These are phyloP conservation scores for Alternaria arbusti DNA, from an alignment of 2,329 filamentous ascomycete genomes.

Conservation along the genomic window DNA sequence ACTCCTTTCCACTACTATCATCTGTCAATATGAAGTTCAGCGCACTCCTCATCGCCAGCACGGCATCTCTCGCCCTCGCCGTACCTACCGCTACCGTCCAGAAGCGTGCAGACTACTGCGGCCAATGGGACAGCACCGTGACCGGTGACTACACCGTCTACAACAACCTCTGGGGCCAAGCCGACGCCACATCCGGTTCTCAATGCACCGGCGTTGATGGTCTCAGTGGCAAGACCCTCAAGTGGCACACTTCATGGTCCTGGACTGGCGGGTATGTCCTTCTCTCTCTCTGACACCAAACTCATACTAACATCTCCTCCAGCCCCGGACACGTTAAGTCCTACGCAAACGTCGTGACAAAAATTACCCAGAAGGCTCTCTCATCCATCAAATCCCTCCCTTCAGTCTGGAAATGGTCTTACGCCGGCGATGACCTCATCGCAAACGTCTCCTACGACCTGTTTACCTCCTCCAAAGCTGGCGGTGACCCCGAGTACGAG, in stretches of 20 bases:
- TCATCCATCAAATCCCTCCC: conserved; percentile 51
- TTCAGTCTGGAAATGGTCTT: conserved; percentile 57
- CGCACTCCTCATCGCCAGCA: conserved; percentile 31
- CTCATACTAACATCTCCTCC: conserved; percentile 1
- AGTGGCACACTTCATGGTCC: conserved; percentile 55
- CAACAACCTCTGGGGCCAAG: conserved; percentile 55
- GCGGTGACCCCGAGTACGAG: conserved; percentile 61
- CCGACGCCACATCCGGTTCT: conserved; percentile 50
- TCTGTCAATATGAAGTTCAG: conserved; percentile 38
- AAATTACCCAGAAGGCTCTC: conserved; percentile 41
- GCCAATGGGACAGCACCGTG: conserved; percentile 37
- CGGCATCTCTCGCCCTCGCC: conserved; percentile 38
- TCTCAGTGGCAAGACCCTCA: conserved; percentile 45
- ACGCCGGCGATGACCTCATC: conserved; percentile 57
- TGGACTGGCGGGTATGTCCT: conserved; percentile 50
- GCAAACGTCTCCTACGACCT: conserved; percentile 69
- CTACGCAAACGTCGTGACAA: conserved; percentile 52
- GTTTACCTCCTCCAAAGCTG: conserved; percentile 61
- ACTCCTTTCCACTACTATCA: not conserved
- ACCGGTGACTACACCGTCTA: conserved; percentile 43
- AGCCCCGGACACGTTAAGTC: conserved; percentile 50
- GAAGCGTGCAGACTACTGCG: conserved; percentile 44
- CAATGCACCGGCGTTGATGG: conserved; percentile 56
- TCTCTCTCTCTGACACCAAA: not conserved
- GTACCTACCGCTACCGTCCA: conserved; percentile 35